phyloP scores from a whole-genome alignment of 2,329 filamentous ascomycete genomes.

The Alternaria sp. region DNA sequence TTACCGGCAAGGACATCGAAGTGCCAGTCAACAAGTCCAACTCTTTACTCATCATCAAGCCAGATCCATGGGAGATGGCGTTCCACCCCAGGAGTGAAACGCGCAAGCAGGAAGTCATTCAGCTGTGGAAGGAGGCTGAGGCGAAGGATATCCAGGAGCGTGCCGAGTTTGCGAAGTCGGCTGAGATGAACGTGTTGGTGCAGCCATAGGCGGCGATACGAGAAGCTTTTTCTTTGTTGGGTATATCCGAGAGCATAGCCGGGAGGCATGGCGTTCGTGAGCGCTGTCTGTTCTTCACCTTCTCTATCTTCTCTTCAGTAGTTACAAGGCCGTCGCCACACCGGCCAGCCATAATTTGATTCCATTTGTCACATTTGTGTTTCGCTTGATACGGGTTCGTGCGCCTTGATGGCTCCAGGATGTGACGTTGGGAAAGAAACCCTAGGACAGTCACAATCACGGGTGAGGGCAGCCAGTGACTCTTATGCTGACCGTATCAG shows the following conservation, averaged over 20 bases:
- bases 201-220: neutral
- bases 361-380: neutral
- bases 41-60: conserved; percentile 64
- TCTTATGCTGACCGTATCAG: neutral
- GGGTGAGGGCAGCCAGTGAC: neutral
- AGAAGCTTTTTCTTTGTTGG: neutral
- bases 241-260: neutral
- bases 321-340: neutral
- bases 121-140: conserved; percentile 46
- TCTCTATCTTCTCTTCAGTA: neutral
- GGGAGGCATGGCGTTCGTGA: conserved; percentile 6
- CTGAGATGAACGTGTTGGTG: conserved; percentile 24
- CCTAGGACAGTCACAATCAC: neutral
- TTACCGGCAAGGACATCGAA: conserved; percentile 50
- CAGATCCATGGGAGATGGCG: conserved; percentile 61
- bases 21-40: conserved; percentile 59
- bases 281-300: neutral
- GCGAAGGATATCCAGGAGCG: conserved; percentile 45
- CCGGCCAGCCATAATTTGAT: neutral
- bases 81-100: conserved; percentile 58
- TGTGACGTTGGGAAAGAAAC: neutral
- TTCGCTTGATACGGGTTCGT: neutral
- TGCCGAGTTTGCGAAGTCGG: conserved; percentile 40
- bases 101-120: conserved; percentile 41
- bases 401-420: neutral